Base-by-base conservation (phyloP, 139 green algal species). In the Zygnema circumcarinatum region DNA sequence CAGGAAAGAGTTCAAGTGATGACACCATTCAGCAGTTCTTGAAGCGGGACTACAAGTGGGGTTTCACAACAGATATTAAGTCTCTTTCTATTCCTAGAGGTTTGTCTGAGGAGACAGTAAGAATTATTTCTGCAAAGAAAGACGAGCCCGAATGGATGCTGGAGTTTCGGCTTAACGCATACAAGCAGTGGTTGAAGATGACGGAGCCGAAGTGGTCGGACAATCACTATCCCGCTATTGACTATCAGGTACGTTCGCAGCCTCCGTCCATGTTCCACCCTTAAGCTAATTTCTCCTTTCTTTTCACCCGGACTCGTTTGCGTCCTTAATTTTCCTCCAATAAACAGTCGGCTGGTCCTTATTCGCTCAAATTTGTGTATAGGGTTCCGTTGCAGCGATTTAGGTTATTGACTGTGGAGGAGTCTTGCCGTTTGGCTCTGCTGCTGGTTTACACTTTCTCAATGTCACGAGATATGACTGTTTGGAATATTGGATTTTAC, bases 101-200 rank as follows among this genome's bases (percentile, higher is more conserved):
- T 31, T 89, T 99, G 1, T 92, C 93, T 82, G 96, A 99, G 92
- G 95, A 98, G n/a, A 95, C 97, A 7, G 96, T 99, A 33, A 91
- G 97, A 0, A 94, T 96, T 11, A 99, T 99, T 47, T 98, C 94
- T 0, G 94, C 94, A 38, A 99, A 99, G 93, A 99, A 99, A 93
- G 92, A 96, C 1, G 97, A 99, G 93, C 97, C 97, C 16, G 96
- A 99, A 39, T 99, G 97, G 97, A 95, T 99, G 94, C 94, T 99
- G 32, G 97, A 99, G 39, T 99, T 99, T 82, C 74, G 92, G 20
- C 93, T 99, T 20, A 95, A 95, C 72, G 97, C 97, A 0, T 99
- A 95, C 88, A 88, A 94, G 25, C 95, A 96, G 62, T 99, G 97
- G 97, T 92, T 98, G 16, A 99, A 95, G 1, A 99, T 99, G 97